Conservation (phyloP, 169 alveolate genomes). For the Eimeria maxima region DNA sequence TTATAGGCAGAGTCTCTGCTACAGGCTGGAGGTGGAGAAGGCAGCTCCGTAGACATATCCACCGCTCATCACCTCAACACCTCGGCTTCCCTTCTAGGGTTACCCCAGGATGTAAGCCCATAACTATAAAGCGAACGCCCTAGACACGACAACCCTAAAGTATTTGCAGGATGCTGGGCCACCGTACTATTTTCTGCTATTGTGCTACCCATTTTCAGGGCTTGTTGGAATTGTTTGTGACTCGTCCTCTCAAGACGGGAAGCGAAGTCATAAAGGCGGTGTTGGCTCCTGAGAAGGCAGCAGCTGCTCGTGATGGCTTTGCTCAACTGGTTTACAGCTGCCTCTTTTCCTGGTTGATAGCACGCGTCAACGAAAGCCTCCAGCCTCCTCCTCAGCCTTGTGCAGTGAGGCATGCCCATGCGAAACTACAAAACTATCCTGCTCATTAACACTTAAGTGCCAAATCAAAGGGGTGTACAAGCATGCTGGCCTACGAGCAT, state of each 20-base stretch:
- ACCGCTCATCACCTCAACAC: not conserved
- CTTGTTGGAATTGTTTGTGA: not conserved
- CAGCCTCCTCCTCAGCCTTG: not conserved
- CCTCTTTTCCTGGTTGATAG: constrained; percentile 97
- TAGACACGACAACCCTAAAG: not conserved
- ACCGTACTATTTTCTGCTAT: not conserved
- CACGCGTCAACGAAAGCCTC: constrained; percentile 91
- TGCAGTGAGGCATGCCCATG: too few relatives aligned
- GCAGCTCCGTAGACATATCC: not conserved
- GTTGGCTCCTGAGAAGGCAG: constrained; percentile 43
- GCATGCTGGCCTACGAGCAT: too few relatives aligned
- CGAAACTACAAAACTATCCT: too few relatives aligned
- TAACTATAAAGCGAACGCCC: too few relatives aligned
- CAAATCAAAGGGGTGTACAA: too few relatives aligned
- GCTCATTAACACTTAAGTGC: too few relatives aligned
- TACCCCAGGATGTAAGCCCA: constrained; percentile 17
- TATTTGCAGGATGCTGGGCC: too few relatives aligned
- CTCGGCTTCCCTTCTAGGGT: not conserved
- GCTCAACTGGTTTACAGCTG: constrained; percentile 97
- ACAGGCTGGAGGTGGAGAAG: constrained; percentile 53
- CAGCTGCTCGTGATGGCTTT: constrained; percentile 80
- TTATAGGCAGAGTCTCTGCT: too few relatives aligned
- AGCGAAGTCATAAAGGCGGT: constrained; percentile 29
- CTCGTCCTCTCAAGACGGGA: constrained; percentile 59
- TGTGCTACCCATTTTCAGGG: not conserved